phyloP scores from a whole-genome alignment of 2,329 filamentous ascomycete species.

The Talaromyces sp. region DNA sequence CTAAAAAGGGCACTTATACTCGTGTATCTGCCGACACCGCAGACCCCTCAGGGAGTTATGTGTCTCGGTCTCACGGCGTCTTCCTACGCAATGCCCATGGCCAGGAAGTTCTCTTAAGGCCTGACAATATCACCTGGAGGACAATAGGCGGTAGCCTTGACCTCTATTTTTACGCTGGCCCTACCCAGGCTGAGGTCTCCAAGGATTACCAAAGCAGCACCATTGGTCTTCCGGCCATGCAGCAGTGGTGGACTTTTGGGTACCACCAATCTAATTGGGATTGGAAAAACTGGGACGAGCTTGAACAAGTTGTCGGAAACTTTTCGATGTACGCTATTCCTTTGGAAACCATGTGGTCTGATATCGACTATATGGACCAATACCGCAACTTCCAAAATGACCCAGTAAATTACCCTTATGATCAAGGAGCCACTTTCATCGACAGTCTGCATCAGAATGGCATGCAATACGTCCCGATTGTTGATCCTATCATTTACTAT shows the following conservation, averaged over 20 bases:
- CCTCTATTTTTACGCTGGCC: slow-evolving; percentile 75
- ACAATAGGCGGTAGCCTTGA: slow-evolving; percentile 71
- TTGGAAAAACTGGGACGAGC: slow-evolving; percentile 65
- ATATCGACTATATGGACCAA: slow-evolving; percentile 57
- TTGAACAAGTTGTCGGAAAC: slow-evolving; percentile 54
- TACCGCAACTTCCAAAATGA: slow-evolving; percentile 58
- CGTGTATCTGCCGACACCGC: slow-evolving; percentile 40
- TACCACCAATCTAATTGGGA: slow-evolving; percentile 83
- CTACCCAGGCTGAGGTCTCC: slow-evolving; percentile 62
- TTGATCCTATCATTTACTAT: slow-evolving; percentile 56
- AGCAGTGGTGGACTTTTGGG: slow-evolving; percentile 76
- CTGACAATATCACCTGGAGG: slow-evolving; percentile 65
- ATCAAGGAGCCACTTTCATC: slow-evolving; percentile 48
- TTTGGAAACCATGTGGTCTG: slow-evolving; percentile 38
- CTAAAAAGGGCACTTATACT: neutral
- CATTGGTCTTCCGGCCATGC: slow-evolving; percentile 68
- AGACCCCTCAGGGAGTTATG: slow-evolving; percentile 51
- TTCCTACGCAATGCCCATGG: slow-evolving; percentile 72
- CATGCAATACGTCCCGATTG: slow-evolving; percentile 57
- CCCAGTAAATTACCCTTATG: slow-evolving; percentile 45
- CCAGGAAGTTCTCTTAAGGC: slow-evolving; percentile 63
- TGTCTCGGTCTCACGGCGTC: slow-evolving; percentile 66
- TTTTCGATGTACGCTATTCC: slow-evolving; percentile 53
- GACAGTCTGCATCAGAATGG: slow-evolving; percentile 47
- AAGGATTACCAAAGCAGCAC: slow-evolving; percentile 64